phyloP scores from a whole-genome alignment of 768 basidiomycete species.

The Tephrocybe sp. region DNA sequence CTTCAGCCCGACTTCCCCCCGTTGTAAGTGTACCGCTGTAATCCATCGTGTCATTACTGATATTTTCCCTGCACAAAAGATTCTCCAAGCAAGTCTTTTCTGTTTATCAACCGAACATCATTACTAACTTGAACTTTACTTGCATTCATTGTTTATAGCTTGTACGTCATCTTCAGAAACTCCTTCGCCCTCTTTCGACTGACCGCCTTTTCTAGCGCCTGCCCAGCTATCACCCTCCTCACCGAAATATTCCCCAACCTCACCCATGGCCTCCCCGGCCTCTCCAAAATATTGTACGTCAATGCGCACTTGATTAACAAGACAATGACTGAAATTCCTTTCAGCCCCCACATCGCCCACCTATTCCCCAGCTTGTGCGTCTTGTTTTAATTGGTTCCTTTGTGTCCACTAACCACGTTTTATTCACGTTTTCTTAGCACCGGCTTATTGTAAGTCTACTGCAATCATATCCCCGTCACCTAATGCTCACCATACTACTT shows the following conservation, averaged over 20 bases:
- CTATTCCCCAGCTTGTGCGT: conserved; percentile 86
- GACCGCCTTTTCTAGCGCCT: conserved; percentile 49
- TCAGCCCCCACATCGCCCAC: conserved; percentile 83
- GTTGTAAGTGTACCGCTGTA: conserved; percentile 56
- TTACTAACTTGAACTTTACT: conserved; percentile 23
- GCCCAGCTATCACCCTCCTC: conserved; percentile 85
- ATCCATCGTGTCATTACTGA: no score
- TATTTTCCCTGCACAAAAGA: conserved; percentile 39
- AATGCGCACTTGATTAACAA: background rate
- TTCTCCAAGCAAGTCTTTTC: conserved; percentile 67
- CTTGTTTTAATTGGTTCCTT: background rate
- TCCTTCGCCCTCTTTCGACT: background rate
- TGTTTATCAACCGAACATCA: background rate
- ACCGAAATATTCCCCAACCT: conserved; percentile 91
- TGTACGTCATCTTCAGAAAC: conserved; percentile 42
- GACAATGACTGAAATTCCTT: conserved; percentile 11
- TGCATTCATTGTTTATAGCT: conserved; percentile 35
- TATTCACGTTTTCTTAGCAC: conserved; percentile 44
- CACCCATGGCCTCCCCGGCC: conserved; percentile 84
- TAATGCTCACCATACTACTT: conserved; percentile 17
- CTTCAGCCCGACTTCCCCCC: conserved; percentile 91
- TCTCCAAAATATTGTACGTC: conserved; percentile 89
- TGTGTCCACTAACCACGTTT: background rate
- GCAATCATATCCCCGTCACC: background rate
- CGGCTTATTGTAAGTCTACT: conserved; percentile 71